Conservation (phyloP, 2,329 filamentous ascomycete species). For the Fusarium siculi region DNA sequence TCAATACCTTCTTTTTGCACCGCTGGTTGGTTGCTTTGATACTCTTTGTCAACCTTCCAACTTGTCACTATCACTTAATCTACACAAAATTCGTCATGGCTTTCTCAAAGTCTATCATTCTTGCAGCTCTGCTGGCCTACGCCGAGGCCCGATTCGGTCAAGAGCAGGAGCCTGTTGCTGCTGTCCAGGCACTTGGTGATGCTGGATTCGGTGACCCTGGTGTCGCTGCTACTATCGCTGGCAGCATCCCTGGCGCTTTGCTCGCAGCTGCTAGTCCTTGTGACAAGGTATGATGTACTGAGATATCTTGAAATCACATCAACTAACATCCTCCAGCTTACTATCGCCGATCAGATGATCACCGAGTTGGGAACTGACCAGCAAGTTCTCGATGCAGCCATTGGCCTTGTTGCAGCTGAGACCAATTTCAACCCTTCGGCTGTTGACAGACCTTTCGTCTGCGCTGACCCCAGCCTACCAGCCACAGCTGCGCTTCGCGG, state of each 20-base stretch:
- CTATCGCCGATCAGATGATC: slow-evolving; percentile 72
- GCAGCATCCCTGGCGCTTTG: slow-evolving; percentile 69
- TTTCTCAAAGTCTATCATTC: slow-evolving; percentile 30
- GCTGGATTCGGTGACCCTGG: slow-evolving; percentile 65
- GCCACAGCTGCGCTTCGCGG: slow-evolving; percentile 70
- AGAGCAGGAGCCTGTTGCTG: slow-evolving; percentile 68
- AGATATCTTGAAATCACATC: not conserved
- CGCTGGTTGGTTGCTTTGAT: slow-evolving; percentile 38
- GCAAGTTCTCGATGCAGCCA: slow-evolving; percentile 70
- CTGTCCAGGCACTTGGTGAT: slow-evolving; percentile 61
- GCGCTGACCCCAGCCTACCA: slow-evolving; percentile 71
- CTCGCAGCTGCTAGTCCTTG: slow-evolving; percentile 74
- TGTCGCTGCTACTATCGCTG: slow-evolving; percentile 71
- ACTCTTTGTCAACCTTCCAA: slow-evolving; percentile 8
- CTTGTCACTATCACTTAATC: slow-evolving; percentile 1
- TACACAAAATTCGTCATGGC: slow-evolving; percentile 3
- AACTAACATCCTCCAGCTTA: slow-evolving; percentile 57
- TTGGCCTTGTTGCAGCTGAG: slow-evolving; percentile 72
- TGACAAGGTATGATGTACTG: slow-evolving; percentile 59
- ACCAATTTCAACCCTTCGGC: slow-evolving; percentile 79
- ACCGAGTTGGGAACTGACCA: slow-evolving; percentile 67
- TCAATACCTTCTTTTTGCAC: slow-evolving; percentile 31
- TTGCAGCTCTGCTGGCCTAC: slow-evolving; percentile 49
- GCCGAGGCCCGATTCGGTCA: slow-evolving; percentile 70
- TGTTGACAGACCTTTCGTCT: slow-evolving; percentile 69